Percentiles rank a stretch among this genome's conserved stretches.
Conservation (phyloP, 257 asterid genomes). For the Fraxinus cuspidata region DNA sequence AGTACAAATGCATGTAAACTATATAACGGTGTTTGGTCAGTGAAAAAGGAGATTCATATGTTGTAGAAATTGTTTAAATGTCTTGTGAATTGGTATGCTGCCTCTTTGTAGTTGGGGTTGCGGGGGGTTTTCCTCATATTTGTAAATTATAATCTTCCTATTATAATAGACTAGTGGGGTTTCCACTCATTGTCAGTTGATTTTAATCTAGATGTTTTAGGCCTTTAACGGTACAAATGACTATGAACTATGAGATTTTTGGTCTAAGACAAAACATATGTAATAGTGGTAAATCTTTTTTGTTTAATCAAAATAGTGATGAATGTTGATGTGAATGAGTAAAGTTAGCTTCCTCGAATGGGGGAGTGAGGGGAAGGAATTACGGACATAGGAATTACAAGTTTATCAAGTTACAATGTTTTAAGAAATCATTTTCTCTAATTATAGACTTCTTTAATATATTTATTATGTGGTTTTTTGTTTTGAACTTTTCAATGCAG, state of each 20-base stretch:
- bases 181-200: background rate
- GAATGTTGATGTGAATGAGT: background rate
- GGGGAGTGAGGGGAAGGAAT: constrained; percentile 6
- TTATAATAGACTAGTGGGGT: background rate
- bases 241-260: background rate
- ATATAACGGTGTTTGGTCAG: background rate
- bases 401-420: constrained; percentile 16
- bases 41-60: background rate
- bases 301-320: too few relatives aligned
- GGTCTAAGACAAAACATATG: background rate
- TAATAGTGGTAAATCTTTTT: background rate
- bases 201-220: background rate
- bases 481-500: constrained; percentile 38
- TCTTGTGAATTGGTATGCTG: background rate
- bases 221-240: background rate
- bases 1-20: background rate
- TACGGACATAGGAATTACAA: background rate
- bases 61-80: background rate
- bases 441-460: background rate
- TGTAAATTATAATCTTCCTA: background rate
- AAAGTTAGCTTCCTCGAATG: background rate
- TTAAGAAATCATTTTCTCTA: background rate
- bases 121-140: background rate
- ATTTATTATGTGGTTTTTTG: background rate
- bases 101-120: background rate